phyloP scores from a whole-genome alignment of 352 stramenopile genomes.

The Plasmopara halstedii region DNA sequence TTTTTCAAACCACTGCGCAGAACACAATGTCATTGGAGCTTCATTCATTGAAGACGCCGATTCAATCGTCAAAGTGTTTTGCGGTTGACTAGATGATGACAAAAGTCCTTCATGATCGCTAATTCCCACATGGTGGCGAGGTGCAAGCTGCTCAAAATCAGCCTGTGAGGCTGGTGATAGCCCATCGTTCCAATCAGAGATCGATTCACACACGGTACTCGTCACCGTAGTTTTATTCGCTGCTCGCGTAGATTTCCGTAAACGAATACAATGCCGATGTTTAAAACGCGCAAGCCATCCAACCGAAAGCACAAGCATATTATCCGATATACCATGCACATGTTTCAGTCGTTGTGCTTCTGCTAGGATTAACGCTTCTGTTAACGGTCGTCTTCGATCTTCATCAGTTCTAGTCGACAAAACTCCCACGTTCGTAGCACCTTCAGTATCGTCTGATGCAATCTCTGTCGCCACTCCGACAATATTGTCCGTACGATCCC shows the following conservation, averaged over 20 bases:
- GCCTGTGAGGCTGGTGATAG: constrained; percentile 1
- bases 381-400: constrained; percentile 19
- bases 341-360: constrained; percentile 66
- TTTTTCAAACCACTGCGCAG: constrained; percentile 13
- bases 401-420: background rate
- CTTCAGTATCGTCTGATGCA: background rate
- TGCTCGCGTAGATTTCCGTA: constrained; percentile 34
- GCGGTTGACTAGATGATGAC: constrained; percentile 1
- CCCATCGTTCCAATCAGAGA: constrained; percentile 2
- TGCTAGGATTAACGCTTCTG: constrained; percentile 65
- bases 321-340: constrained; percentile 50
- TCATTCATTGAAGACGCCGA: background rate
- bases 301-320: constrained; percentile 64
- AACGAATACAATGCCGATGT: constrained; percentile 57
- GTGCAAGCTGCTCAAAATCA: background rate
- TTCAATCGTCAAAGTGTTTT: constrained; percentile 1
- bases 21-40: constrained; percentile 4
- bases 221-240: constrained; percentile 5
- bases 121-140: background rate
- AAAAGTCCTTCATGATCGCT: constrained; percentile 1
- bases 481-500: background rate
- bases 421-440: background rate
- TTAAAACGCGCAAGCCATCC: constrained; percentile 70
- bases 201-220: background rate
- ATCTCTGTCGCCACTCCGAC: background rate